A percentile compares a stretch with the other conserved stretches of the same genome.
phyloP scores from a whole-genome alignment of 1,139 yeast species.

The Geotrichum europaeum region DNA sequence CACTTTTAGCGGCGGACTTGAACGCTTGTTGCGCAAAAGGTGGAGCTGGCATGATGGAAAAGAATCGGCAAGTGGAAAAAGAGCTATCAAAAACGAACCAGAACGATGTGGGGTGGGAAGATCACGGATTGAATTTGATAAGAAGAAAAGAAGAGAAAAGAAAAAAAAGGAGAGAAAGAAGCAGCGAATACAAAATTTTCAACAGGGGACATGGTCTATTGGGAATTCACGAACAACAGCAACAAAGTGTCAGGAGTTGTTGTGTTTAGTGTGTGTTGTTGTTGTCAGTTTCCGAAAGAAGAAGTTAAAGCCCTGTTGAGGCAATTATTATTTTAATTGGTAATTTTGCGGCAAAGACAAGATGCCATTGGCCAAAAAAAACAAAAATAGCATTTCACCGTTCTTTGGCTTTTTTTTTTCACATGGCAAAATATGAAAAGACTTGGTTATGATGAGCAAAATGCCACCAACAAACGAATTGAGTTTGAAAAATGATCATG shows the following conservation, averaged over 20 bases:
- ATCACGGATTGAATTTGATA: neutral
- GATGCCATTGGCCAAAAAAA: too few relatives aligned
- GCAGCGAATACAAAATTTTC: neutral
- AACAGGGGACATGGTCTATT: neutral
- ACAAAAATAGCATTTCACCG: too few relatives aligned
- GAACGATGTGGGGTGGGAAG: neutral
- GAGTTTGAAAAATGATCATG: too few relatives aligned
- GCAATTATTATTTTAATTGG: too few relatives aligned
- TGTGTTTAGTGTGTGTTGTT: too few relatives aligned
- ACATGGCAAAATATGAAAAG: neutral
- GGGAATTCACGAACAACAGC: too few relatives aligned
- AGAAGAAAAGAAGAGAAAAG: neutral
- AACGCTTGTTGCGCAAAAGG: constrained; percentile 24
- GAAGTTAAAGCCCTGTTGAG: too few relatives aligned
- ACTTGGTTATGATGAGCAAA: neutral
- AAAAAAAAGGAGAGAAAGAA: neutral
- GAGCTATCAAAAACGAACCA: neutral
- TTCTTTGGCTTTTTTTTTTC: neutral
- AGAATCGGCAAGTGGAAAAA: neutral
- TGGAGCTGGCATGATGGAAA: constrained; percentile 23
- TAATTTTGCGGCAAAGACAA: too few relatives aligned
- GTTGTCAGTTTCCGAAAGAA: too few relatives aligned
- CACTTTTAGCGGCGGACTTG: constrained; percentile 12
- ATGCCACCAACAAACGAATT: neutral
- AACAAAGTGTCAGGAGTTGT: too few relatives aligned